phyloP scores from a whole-genome alignment of 306 rosid species.

The Prunus mira region DNA sequence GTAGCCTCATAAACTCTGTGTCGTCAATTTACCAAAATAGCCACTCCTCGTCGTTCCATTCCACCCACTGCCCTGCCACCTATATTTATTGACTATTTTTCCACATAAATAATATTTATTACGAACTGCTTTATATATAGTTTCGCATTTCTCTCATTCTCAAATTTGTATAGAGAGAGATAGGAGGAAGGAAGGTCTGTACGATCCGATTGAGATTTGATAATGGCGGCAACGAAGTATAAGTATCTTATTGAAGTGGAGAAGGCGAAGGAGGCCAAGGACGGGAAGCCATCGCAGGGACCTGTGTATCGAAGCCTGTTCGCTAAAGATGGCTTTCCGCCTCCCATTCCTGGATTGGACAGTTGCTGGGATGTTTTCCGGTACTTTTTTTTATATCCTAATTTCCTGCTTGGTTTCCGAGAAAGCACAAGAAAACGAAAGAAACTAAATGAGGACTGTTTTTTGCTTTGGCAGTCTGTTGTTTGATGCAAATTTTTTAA shows the following conservation, averaged over 20 bases:
- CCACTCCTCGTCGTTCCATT: not conserved
- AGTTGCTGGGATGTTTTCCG: conserved; percentile 93
- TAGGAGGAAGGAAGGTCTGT: not conserved
- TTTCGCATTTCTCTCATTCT: not conserved
- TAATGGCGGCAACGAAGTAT: conserved; percentile 44
- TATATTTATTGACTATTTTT: not conserved
- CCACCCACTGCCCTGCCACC: conserved; percentile 14
- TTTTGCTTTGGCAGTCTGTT: not conserved
- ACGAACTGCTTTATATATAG: not conserved
- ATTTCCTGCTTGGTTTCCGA: not conserved
- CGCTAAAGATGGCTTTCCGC: conserved; percentile 81
- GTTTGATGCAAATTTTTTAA: not conserved
- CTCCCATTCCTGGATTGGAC: conserved; percentile 60
- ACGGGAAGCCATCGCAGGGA: conserved; percentile 61
- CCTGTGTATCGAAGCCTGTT: conserved; percentile 79
- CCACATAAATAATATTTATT: not conserved
- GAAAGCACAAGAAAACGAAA: not conserved
- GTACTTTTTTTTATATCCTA: conserved; percentile 21
- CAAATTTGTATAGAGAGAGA: conserved; percentile 5
- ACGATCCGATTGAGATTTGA: not conserved
- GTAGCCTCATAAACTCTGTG: not conserved
- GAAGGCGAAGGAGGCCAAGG: conserved; percentile 52
- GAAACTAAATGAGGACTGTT: not conserved
- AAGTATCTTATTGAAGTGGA: conserved; percentile 65
- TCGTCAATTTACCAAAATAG: not conserved